Percentiles rank a stretch among this genome's conserved stretches.
Evolutionary conservation across 2,329 filamentous ascomycete genomes (phyloP).

Genomic region (Pseudodiploospora longispora): DNA sequence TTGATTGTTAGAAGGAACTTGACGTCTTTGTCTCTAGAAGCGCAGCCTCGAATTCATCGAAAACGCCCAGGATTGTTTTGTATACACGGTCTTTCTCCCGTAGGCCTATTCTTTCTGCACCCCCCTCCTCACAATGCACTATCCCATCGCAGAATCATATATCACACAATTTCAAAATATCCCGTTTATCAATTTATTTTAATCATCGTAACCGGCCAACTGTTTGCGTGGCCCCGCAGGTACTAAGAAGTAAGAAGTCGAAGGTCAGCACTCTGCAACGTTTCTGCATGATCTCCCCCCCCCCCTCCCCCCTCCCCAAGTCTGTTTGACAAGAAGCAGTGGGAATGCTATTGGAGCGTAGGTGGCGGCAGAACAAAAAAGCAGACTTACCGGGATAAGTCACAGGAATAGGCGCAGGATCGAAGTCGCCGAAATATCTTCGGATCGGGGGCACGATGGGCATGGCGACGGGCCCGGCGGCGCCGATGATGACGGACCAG

Average conservation of each 20-base stretch:
- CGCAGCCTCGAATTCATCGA: neutral
- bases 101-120: too few relatives aligned
- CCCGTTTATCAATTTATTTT: slow-evolving; percentile 21
- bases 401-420: slow-evolving; percentile 65
- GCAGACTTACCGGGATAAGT: slow-evolving; percentile 80
- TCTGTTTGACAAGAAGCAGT: too few relatives aligned
- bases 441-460: slow-evolving; percentile 67
- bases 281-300: slow-evolving; percentile 2
- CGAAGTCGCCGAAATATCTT: slow-evolving; percentile 62
- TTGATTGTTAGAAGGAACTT: slow-evolving; percentile 3
- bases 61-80: slow-evolving; percentile 5
- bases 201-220: slow-evolving; percentile 53
- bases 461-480: slow-evolving; percentile 62
- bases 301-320: slow-evolving; percentile 1
- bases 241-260: slow-evolving; percentile 35
- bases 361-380: neutral
- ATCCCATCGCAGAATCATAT: too few relatives aligned
- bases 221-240: slow-evolving; percentile 51
- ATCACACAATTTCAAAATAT: slow-evolving; percentile 4
- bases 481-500: slow-evolving; percentile 72
- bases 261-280: neutral
- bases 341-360: neutral
- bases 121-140: too few relatives aligned
- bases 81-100: neutral
- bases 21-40: neutral